Conservation (phyloP, 495 filamentous ascomycete species). For the Aspergillus carlsbadensis region DNA sequence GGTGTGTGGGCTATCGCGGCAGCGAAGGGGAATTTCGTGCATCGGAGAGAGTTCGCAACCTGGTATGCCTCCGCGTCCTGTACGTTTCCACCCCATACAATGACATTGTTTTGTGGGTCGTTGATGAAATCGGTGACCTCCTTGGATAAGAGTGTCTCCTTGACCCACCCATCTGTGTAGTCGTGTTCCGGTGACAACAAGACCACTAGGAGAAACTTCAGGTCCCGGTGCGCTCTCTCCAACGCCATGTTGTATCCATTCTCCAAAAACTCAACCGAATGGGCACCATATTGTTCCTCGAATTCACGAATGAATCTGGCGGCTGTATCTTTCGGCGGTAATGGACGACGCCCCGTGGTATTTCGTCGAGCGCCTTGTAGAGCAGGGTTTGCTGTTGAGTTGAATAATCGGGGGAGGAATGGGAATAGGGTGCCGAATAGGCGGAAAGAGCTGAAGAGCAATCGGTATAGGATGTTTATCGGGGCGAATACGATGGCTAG, state of each 20-base stretch:
- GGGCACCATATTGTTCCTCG: constrained; percentile 82
- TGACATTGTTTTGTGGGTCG: constrained; percentile 67
- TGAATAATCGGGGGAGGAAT: constrained; percentile 74
- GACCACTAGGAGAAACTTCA: constrained; percentile 84
- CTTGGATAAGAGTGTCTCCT: constrained; percentile 73
- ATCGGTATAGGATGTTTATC: constrained; percentile 70
- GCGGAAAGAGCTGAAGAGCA: constrained; percentile 60
- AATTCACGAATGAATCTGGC: constrained; percentile 87
- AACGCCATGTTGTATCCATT: constrained; percentile 86
- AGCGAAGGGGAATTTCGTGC: constrained; percentile 87
- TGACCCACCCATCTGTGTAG: constrained; percentile 80
- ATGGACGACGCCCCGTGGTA: constrained; percentile 65
- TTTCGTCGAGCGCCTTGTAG: constrained; percentile 54
- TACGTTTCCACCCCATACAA: constrained; percentile 90
- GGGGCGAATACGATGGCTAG: constrained; percentile 78
- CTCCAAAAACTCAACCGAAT: constrained; percentile 72
- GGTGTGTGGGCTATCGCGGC: constrained; percentile 83
- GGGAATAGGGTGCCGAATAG: constrained; percentile 75
- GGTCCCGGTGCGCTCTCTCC: constrained; percentile 83
- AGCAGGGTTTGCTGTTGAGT: constrained; percentile 47
- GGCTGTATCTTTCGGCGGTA: constrained; percentile 83
- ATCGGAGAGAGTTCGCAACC: constrained; percentile 75
- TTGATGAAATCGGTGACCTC: constrained; percentile 73
- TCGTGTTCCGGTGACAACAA: constrained; percentile 91
- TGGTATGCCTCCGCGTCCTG: constrained; percentile 93